These are phyloP conservation scores for Gnomoniopsis sp. DNA, from an alignment of 2,329 filamentous ascomycete genomes.

Conservation along the genomic window DNA sequence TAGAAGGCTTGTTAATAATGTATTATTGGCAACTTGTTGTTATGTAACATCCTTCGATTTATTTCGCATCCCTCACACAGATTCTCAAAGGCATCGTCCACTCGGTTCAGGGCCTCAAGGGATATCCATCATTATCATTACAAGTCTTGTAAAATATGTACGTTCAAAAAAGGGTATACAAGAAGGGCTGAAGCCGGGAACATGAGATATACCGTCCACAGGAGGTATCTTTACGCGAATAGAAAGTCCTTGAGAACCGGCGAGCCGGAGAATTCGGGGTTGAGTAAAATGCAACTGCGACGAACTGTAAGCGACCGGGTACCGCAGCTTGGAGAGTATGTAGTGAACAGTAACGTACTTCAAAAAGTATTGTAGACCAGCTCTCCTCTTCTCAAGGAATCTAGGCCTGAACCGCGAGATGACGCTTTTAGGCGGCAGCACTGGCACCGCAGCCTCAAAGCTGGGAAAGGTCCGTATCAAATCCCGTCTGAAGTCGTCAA, in stretches of 20 bases:
- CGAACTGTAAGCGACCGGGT: neutral
- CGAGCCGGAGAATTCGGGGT: conserved; percentile 91
- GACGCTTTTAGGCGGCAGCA: conserved; percentile 84
- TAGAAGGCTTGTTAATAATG: neutral
- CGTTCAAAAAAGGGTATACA: conserved; percentile 12
- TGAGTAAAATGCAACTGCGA: conserved; percentile 78
- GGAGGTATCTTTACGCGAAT: conserved; percentile 50
- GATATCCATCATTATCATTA: conserved; percentile 17
- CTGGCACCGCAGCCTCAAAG: conserved; percentile 81
- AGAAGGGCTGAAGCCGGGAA: neutral
- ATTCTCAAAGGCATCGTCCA: neutral
- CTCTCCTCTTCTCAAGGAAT: conserved; percentile 81
- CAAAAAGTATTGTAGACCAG: conserved; percentile 85
- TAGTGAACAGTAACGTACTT: conserved; percentile 57
- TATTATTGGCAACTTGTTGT: neutral
- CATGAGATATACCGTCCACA: neutral
- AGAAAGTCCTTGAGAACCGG: conserved; percentile 89
- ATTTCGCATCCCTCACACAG: neutral
- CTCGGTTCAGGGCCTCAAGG: neutral
- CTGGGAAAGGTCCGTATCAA: conserved; percentile 79
- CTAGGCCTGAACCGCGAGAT: conserved; percentile 80
- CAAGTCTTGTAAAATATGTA: conserved; percentile 11
- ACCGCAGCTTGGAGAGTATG: conserved; percentile 16
- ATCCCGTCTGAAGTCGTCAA: conserved; percentile 74
- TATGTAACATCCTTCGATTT: neutral